Evolutionary conservation across 805 yeast species (phyloP).

Genomic region (Ascoidea rubescens): DNA sequence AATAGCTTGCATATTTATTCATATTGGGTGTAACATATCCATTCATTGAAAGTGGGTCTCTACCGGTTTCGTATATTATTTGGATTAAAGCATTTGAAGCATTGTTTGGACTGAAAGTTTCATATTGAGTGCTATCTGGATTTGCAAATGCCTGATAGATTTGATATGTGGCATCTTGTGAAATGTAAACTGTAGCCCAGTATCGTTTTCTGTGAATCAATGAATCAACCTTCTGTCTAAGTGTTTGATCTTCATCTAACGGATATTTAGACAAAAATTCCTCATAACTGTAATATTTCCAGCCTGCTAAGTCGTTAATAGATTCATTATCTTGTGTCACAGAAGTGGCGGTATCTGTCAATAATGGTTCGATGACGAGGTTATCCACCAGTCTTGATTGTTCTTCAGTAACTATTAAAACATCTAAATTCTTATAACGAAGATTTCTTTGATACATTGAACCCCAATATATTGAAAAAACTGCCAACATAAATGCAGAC

Average conservation of each 20-base stretch:
- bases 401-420: constrained; percentile 22
- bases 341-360: constrained; percentile 10
- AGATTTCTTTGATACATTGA: constrained; percentile 18
- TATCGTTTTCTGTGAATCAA: constrained; percentile 39
- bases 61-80: constrained; percentile 45
- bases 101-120: constrained; percentile 7
- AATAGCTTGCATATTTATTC: constrained; percentile 21
- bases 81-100: constrained; percentile 24
- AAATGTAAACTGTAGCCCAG: constrained; percentile 51
- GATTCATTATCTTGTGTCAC: constrained; percentile 5
- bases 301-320: constrained; percentile 14
- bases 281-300: constrained; percentile 17
- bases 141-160: constrained; percentile 14
- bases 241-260: constrained; percentile 10
- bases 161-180: constrained; percentile 28
- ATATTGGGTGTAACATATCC: constrained; percentile 31
- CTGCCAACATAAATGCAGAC: constrained; percentile 13
- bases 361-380: constrained; percentile 9
- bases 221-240: constrained; percentile 24
- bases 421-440: constrained; percentile 14
- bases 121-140: constrained; percentile 7
- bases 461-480: constrained; percentile 23
- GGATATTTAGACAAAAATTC: constrained; percentile 15
- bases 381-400: constrained; percentile 4
- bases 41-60: constrained; percentile 40